Evolutionary conservation across 441 rosid species (phyloP), one percentile per base, ranked within the genome.

Genomic region (Corymbia calophylla): DNA sequence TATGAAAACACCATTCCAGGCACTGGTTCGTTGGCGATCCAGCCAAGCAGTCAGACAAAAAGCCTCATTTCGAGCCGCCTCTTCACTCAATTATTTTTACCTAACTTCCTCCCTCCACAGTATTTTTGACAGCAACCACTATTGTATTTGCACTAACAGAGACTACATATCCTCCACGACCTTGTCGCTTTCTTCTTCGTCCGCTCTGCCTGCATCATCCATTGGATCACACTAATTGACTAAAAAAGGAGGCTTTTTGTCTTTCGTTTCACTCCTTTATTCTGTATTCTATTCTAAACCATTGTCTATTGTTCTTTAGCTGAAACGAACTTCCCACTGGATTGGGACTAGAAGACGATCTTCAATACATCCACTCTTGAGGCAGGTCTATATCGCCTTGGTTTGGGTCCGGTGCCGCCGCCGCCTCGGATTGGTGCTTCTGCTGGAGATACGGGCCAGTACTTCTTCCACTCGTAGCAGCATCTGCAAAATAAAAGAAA

Each of bases 291-390:
- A 73, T 73, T 25, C 84, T 44, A 73, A 39, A 3, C 5, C n/a
- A 21, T 12, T 6, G n/a, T 77, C 84, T 77, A 23, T 47, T 77
- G 84, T 23, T 39, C 51, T 44, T 23, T 13, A 77, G 84, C 51
- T 77, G n/a, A 77, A 68, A 77, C 12, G 84, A 44, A 12, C 84
- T 77, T 77, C 84, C 84, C 51, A 12, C 17, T 2, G n/a, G 84
- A 6, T 44, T 77, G 51, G n/a, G n/a, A 23, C 84, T 44, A 44
- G n/a, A 77, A 44, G 84, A 77, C 84, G 0, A 39, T 77, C 84
- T 44, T 95, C 94, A 97, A 87, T 96, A 97, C 21, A 97, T 94
- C 98, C 99, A 96, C 88, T 97, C 99, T 19, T 95, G 97, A 66
- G 98, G 99, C 68, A 97, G 92, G 91, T 89, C 92, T 29, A 93